Percentiles rank a stretch among this genome's conserved stretches.
phyloP scores from a whole-genome alignment of 768 basidiomycete species.

The Lentinus brumalis region DNA sequence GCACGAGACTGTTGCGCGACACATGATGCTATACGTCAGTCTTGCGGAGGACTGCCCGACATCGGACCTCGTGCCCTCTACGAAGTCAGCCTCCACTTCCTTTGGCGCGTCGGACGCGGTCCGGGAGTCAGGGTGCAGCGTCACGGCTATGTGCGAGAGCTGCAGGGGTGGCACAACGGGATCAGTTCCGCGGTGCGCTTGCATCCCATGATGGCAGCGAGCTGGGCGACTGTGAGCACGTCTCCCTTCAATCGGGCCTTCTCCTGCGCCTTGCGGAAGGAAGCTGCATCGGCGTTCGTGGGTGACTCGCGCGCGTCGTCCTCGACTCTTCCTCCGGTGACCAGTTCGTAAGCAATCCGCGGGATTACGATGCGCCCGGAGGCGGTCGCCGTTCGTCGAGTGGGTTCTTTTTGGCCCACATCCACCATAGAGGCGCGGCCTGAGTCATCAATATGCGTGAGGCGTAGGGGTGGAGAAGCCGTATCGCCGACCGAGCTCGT shows the following conservation, averaged over 20 bases:
- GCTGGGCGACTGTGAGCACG: conserved; percentile 71
- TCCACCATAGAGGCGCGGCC: conserved; percentile 87
- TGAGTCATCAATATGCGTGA: conserved; percentile 74
- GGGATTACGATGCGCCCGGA: conserved; percentile 73
- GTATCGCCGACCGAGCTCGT: conserved; percentile 14
- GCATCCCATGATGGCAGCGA: conserved; percentile 86
- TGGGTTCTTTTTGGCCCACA: conserved; percentile 61
- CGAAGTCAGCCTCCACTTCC: conserved; percentile 5
- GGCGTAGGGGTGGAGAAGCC: conserved; percentile 18
- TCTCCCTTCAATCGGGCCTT: conserved; percentile 71
- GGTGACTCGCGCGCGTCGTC: not conserved
- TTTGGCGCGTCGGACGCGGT: conserved; percentile 20
- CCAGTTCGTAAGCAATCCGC: conserved; percentile 60
- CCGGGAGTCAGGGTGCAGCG: conserved; percentile 48
- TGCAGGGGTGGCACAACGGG: conserved; percentile 83
- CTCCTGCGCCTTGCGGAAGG: conserved; percentile 38
- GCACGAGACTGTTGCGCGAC: conserved; percentile 69
- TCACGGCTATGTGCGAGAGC: conserved; percentile 70
- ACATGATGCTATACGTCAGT: conserved; percentile 53
- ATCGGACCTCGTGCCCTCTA: conserved; percentile 15
- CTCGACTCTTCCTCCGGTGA: conserved; percentile 40
- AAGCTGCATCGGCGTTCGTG: conserved; percentile 2
- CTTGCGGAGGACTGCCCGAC: conserved; percentile 5
- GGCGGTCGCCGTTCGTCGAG: conserved; percentile 73
- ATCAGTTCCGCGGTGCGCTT: conserved; percentile 85